Conservation (phyloP, 2,329 filamentous ascomycete genomes). For the Sordariomycetes sp. region DNA sequence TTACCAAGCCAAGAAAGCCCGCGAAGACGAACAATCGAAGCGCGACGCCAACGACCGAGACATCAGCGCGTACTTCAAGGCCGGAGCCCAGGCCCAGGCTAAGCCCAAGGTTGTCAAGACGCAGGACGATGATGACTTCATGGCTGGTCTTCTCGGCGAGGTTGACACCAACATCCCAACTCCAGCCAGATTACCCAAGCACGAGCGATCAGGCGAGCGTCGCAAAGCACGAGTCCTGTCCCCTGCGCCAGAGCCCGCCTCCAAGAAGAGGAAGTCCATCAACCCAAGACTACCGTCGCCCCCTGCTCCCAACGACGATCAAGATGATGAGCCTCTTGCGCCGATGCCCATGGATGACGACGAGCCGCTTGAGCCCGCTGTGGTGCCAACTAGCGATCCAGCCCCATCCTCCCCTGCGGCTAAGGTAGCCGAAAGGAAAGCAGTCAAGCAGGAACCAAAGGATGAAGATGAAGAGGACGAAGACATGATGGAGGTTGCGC, state of each 20-base stretch:
- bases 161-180: conserved; percentile 66
- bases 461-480: conserved; percentile 73
- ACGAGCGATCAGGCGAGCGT: conserved; percentile 65
- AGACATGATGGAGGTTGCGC: conserved; percentile 78
- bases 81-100: conserved; percentile 57
- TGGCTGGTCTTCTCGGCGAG: conserved; percentile 75
- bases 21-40: conserved; percentile 77
- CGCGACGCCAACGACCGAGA: conserved; percentile 82
- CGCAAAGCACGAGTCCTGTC: conserved; percentile 75
- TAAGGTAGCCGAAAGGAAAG: conserved; percentile 68
- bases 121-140: conserved; percentile 81
- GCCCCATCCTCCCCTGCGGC: conserved; percentile 79
- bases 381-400: conserved; percentile 76
- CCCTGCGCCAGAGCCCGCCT: conserved; percentile 48
- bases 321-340: conserved; percentile 51
- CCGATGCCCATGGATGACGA: conserved; percentile 49
- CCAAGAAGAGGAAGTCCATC: conserved; percentile 49
- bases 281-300: conserved; percentile 39
- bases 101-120: conserved; percentile 79
- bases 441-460: conserved; percentile 33
- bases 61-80: conserved; percentile 91
- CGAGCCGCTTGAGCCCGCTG: conserved; percentile 32
- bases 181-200: conserved; percentile 45
- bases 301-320: conserved; percentile 45
- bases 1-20: conserved; percentile 67